Evolutionary conservation across 192 early-diverging fungal species (phyloP).

Genomic region (Backusella westeae): DNA sequence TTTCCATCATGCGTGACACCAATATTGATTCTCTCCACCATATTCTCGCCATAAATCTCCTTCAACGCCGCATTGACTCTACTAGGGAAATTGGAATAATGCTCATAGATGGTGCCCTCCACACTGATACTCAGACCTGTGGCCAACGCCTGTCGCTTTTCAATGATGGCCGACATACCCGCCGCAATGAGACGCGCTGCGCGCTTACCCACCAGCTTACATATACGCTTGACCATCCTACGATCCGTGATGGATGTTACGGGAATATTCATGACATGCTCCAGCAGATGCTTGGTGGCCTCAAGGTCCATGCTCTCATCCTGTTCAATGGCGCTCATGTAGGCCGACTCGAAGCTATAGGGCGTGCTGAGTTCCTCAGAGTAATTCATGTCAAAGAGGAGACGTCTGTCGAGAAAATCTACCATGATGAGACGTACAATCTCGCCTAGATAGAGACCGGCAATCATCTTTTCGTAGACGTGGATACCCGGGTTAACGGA

Average conservation of each 20-base stretch:
- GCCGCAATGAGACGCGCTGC: conserved; percentile 79
- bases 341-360: conserved; percentile 73
- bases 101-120: conserved; percentile 62
- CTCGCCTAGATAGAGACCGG: conserved; percentile 92
- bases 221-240: conserved; percentile 74
- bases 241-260: conserved; percentile 73
- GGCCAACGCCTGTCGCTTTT: conserved; percentile 35
- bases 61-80: conserved; percentile 13
- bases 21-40: conserved; percentile 29
- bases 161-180: conserved; percentile 63
- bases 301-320: conserved; percentile 66
- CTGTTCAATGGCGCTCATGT: conserved; percentile 65
- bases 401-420: conserved; percentile 75
- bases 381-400: conserved; percentile 69
- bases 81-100: conserved; percentile 51
- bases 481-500: conserved; percentile 78
- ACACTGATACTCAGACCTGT: conserved; percentile 38
- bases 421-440: conserved; percentile 74
- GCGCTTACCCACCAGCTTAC: conserved; percentile 77
- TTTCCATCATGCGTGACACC: conserved; percentile 59
- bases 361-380: conserved; percentile 61
- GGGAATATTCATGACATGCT: conserved; percentile 63
- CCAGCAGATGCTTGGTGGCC: conserved; percentile 68
- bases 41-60: conserved; percentile 23
- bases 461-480: conserved; percentile 92